These are phyloP conservation scores for Cucumis variabilis DNA, from an alignment of 331 rosid genomes.

Conservation along the genomic window DNA sequence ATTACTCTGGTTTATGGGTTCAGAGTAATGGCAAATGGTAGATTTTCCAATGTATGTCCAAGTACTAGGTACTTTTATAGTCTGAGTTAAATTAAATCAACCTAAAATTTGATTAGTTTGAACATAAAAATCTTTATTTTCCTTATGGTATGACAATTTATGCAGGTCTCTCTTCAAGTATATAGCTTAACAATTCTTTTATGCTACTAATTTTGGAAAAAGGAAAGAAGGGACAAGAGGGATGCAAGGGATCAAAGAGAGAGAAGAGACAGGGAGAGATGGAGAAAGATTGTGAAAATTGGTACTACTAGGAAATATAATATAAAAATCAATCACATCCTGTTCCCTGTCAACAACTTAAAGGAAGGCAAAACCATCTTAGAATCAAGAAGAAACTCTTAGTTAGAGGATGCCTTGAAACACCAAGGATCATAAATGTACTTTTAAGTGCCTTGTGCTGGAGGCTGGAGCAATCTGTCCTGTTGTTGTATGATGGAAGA, in stretches of 20 bases:
- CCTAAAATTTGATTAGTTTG: background rate
- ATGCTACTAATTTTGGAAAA: background rate
- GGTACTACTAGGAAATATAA: background rate
- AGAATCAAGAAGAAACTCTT: slow-evolving; percentile 75
- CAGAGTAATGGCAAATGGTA: background rate
- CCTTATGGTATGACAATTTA: background rate
- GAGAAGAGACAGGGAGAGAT: background rate
- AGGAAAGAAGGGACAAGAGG: background rate
- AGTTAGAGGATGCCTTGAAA: slow-evolving; percentile 58
- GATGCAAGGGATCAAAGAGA: background rate
- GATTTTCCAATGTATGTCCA: background rate
- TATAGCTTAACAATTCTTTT: background rate
- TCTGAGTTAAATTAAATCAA: background rate
- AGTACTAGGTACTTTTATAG: background rate
- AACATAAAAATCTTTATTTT: background rate
- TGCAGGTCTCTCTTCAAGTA: background rate
- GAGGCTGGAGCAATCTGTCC: no score
- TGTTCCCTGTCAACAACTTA: background rate
- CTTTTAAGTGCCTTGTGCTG: background rate
- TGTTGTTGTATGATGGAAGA: background rate
- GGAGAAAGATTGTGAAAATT: background rate
- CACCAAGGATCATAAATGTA: slow-evolving; percentile 39
- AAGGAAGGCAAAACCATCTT: slow-evolving; percentile 51
- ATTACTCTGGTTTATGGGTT: background rate
- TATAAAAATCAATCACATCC: background rate